Evolutionary conservation across 495 filamentous ascomycete species (phyloP).

Genomic region (Neurospora africana): DNA sequence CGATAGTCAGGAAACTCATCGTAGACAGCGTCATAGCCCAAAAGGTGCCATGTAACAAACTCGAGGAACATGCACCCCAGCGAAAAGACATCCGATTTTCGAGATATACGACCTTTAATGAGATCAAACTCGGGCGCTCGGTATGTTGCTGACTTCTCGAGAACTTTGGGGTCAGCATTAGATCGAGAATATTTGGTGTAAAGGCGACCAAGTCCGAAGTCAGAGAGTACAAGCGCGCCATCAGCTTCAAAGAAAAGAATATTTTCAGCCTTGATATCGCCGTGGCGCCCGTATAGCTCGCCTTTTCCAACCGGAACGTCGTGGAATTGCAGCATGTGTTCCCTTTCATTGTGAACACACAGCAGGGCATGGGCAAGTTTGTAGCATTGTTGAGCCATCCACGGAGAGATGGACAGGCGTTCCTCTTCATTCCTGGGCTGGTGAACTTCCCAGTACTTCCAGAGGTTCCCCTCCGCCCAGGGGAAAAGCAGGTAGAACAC

Average conservation of each 20-base stretch:
- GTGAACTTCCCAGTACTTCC: background rate
- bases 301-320: background rate
- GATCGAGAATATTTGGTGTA: background rate
- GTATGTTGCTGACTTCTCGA: constrained; percentile 2
- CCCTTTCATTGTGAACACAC: background rate
- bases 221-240: background rate
- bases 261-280: constrained; percentile 2
- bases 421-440: background rate
- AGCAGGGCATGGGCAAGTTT: background rate
- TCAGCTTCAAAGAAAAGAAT: background rate
- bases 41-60: constrained; percentile 3
- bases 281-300: background rate
- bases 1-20: background rate
- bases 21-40: background rate
- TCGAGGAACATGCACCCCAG: constrained; percentile 4
- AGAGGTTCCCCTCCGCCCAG: background rate
- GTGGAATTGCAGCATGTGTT: background rate
- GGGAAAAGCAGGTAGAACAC: background rate
- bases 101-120: background rate
- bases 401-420: background rate
- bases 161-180: background rate
- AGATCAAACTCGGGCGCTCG: constrained; percentile 7
- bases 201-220: background rate
- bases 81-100: constrained; percentile 2
- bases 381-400: background rate